phyloP scores from a whole-genome alignment of 192 early-diverging fungal species.

The Coemansia sp. region DNA sequence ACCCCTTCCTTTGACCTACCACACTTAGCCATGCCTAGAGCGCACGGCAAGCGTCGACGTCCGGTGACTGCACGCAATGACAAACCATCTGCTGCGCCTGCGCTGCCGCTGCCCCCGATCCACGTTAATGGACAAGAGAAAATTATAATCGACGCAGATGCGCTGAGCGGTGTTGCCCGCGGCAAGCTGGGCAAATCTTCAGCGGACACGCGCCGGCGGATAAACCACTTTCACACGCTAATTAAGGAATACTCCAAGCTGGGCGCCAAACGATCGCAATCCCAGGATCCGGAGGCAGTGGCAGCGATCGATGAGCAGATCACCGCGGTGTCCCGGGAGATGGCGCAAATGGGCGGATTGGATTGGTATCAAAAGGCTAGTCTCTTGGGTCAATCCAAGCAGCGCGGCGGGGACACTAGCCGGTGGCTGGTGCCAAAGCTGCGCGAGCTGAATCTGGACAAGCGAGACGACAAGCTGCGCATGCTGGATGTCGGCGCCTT shows the following conservation, averaged over 20 bases:
- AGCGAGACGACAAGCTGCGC: conserved; percentile 24
- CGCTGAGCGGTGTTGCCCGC: conserved; percentile 1
- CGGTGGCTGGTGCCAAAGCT: conserved; percentile 73
- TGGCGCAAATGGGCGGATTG: conserved; percentile 69
- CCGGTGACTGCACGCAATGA: conserved; percentile 17
- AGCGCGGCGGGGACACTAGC: conserved; percentile 75
- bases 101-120: conserved; percentile 27
- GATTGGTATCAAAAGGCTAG: conserved; percentile 86
- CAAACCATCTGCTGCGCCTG: background rate
- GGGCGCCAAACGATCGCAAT: conserved; percentile 8
- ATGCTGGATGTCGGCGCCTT: conserved; percentile 86
- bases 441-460: conserved; percentile 18
- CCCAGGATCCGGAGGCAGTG: conserved; percentile 30
- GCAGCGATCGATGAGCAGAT: conserved; percentile 53
- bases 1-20: no score
- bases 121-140: conserved; percentile 28
- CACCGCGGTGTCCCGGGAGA: conserved; percentile 15
- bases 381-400: conserved; percentile 74
- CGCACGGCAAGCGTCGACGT: conserved; percentile 13
- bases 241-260: conserved; percentile 69
- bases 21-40: conserved; percentile 33
- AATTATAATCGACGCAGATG: conserved; percentile 9
- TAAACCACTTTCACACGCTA: conserved; percentile 75
- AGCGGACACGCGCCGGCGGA: conserved; percentile 61
- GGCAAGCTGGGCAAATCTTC: conserved; percentile 57